phyloP scores from a whole-genome alignment of 73 alveolate species.

The Diophrys appendiculata region DNA sequence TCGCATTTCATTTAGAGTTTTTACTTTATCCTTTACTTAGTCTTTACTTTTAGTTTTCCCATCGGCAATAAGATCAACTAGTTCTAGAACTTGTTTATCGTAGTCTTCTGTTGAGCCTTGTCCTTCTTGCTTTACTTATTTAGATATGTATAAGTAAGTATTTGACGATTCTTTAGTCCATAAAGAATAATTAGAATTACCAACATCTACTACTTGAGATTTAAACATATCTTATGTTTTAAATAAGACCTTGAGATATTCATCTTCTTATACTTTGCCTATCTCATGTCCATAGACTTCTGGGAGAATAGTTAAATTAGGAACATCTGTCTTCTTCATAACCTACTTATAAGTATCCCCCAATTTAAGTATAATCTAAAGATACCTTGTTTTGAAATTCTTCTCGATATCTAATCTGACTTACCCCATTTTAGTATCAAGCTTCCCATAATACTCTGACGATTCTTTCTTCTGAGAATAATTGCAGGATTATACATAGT shows the following conservation, averaged over 20 bases:
- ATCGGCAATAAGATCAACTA: not conserved
- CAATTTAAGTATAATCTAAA: conserved; percentile 13
- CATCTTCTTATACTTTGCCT: not conserved
- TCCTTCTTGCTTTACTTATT: not conserved
- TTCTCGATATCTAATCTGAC: too few relatives aligned
- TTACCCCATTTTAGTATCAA: too few relatives aligned
- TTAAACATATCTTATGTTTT: not conserved
- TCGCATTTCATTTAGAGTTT: not conserved
- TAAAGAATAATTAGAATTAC: not conserved
- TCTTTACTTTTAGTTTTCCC: not conserved
- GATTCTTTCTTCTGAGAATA: too few relatives aligned
- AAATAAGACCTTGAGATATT: not conserved
- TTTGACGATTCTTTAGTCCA: not conserved
- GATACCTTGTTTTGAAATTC: not conserved
- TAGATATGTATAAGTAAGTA: not conserved
- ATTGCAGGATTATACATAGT: too few relatives aligned
- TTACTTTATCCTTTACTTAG: not conserved
- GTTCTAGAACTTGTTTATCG: not conserved
- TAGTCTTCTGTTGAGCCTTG: not conserved
- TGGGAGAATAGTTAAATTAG: conserved; percentile 19
- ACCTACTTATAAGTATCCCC: conserved; percentile 33
- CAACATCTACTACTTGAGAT: not conserved
- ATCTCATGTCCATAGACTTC: conserved; percentile 20
- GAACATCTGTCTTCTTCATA: conserved; percentile 2
- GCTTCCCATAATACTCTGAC: too few relatives aligned